Evolutionary conservation across 768 basidiomycete genomes (phyloP), one percentile per base, ranked within the genome.

Genomic region (Serendipita sp.): DNA sequence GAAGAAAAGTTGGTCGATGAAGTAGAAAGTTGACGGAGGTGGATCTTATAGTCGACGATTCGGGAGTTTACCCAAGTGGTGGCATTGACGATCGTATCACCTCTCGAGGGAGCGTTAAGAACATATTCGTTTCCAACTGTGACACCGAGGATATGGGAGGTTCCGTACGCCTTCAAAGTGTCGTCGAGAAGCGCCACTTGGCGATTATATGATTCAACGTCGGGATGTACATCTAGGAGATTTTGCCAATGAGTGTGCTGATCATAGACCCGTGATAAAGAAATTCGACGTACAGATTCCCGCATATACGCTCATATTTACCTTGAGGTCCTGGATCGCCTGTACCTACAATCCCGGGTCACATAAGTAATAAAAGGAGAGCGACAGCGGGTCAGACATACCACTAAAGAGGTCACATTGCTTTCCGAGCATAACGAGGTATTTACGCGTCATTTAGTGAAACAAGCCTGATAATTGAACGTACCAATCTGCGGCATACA

Each of bases 121-220:
- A 60, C 16, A 37, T 60, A 60, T 36, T 60, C 55, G 55, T 60
- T 60, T 29, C 55, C 55, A 37, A 60, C 55, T 3, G 55, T 60
- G 4, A 60, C 55, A 29, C 55, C 55, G 16, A 27, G 16, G 8
- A 60, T 36, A n/a, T 34, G 18, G 27, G 18, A 27, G 18, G 33
- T n/a, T 31, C 55, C 55, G 0, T 60, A 60, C 5, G 55, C 18
- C 36, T 31, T 37, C 5, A 33, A n/a, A 10, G 55, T 36, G 3
- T 29, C 16, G 55, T 60, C 55, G 16, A 60, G 55, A 23, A 27
- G 55, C 16, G 55, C 55, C 10, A 60, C 55, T n/a, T 60, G 55
- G 1, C 27, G 34, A 34, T 31, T 37, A 34, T 60, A 60, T 10
- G 55, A 60, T 60, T 60, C 55, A 3, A 37, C 55, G 27, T 60